Base-by-base conservation (phyloP, 2,329 filamentous ascomycete genomes). In the Aspergillus udagawae region DNA sequence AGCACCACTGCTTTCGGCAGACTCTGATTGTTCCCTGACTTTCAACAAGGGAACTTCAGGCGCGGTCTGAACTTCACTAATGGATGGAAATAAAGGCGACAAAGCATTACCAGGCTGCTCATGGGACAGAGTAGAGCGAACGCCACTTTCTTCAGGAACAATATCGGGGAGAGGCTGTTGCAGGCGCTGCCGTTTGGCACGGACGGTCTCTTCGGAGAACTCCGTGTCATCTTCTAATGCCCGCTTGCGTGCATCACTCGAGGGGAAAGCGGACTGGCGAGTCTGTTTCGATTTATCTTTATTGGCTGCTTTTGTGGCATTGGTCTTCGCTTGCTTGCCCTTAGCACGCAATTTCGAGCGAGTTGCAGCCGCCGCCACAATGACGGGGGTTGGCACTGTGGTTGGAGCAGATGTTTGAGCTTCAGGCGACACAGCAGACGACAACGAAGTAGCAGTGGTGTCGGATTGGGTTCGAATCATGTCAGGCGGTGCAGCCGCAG, bases 341-440 rank as follows among this genome's bases (percentile, higher is more conserved):
- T 66, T 64, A 57, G 55, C 55, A 42, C 59, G 66, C 51, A 23
- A 25, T 14, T 47, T 47, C 10, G 44, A 27, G 41, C 60, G 60
- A 47, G 59, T 48, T 49, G 57, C 56, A 35, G 60, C 53, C 23
- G 60, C 54, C 25, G 57, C 58, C 21, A 17, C 32, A 17, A 14
- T 17, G 20, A 45, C 42, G 23, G 44, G 44, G 25, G 44, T 23
- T 23, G 66, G 53, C 27, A 54, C 55, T 50, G 66, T 58, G 32
- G 58, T 62, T 35, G 69, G 67, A n/a, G 63, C 64, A 52, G 66
- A 65, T 21, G 69, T 68, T 54, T 75, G 72, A 49, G 65, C 66
- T 42, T 73, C 69, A 35, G 75, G 60, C 4, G 75, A 75, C 45
- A 74, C 71, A 9, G 72, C 72, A 8, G 75, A 73, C 38, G 76